Evolutionary conservation across 2,329 filamentous ascomycete genomes (phyloP).

Genomic region (Geoglossum cookeanum): DNA sequence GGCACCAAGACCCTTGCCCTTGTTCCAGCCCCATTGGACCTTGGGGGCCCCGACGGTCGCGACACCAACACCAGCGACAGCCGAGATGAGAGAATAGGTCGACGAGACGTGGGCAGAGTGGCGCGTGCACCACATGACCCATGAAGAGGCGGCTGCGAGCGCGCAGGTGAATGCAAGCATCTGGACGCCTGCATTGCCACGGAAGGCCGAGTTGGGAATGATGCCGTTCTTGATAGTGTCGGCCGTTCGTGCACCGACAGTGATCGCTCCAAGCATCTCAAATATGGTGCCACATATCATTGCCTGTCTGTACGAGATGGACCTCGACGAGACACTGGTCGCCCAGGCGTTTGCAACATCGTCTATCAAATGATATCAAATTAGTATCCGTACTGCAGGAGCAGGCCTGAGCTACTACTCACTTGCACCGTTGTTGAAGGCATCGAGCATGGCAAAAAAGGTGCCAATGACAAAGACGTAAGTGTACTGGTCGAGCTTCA

Average conservation of each 20-base stretch:
- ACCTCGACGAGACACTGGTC: constrained; percentile 63
- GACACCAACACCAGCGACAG: constrained; percentile 49
- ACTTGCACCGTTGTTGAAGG: constrained; percentile 66
- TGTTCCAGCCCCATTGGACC: constrained; percentile 52
- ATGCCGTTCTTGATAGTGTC: constrained; percentile 67
- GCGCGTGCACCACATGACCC: constrained; percentile 66
- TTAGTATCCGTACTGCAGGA: constrained; percentile 6
- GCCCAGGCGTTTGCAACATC: constrained; percentile 77
- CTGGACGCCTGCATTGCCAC: constrained; percentile 42
- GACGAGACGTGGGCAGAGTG: constrained; percentile 57
- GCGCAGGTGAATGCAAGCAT: constrained; percentile 48
- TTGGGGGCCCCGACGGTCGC: constrained; percentile 41
- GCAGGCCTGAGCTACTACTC: constrained; percentile 25
- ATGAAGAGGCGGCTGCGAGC: constrained; percentile 43
- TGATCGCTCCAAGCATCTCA: constrained; percentile 47
- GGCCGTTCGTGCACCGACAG: constrained; percentile 49
- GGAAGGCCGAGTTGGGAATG: constrained; percentile 40
- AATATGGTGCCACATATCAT: constrained; percentile 48
- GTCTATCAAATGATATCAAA: constrained; percentile 31
- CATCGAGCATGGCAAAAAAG: constrained; percentile 55
- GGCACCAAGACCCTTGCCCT: constrained; percentile 47
- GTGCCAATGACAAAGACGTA: constrained; percentile 63
- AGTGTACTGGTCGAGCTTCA: constrained; percentile 42
- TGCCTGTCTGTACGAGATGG: constrained; percentile 49
- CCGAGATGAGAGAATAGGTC: constrained; percentile 51